Conservation (phyloP, 192 early-diverging fungal species). For the Chytriomyces sp. region DNA sequence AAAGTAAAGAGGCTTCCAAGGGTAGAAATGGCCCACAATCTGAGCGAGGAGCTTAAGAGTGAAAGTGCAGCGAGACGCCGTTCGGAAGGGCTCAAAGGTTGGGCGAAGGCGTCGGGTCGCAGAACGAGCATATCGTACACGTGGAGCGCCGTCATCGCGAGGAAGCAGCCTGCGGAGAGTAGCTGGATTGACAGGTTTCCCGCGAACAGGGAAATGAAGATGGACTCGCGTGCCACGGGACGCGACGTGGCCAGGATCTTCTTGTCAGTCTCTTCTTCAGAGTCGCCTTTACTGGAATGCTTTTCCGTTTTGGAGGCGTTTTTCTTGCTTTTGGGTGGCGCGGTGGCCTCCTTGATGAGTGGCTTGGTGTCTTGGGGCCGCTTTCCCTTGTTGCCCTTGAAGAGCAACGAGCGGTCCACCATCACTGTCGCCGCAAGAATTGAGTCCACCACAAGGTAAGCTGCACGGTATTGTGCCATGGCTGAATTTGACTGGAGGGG, state of each 20-base stretch:
- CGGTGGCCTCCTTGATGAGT: background rate
- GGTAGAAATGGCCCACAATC: slow-evolving; percentile 10
- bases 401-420: slow-evolving; percentile 5
- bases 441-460: background rate
- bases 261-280: background rate
- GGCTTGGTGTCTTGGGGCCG: background rate
- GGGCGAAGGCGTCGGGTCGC: slow-evolving; percentile 1
- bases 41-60: background rate
- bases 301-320: background rate
- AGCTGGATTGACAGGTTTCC: background rate
- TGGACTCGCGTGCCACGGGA: background rate
- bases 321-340: background rate
- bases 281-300: background rate
- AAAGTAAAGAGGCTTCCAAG: background rate
- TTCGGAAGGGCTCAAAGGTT: background rate
- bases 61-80: background rate
- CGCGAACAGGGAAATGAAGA: background rate
- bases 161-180: background rate
- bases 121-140: slow-evolving; percentile 4
- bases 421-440: slow-evolving; percentile 3
- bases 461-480: background rate
- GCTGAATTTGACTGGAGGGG: no score
- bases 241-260: background rate
- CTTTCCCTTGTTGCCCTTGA: background rate
- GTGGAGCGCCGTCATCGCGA: background rate